phyloP scores from a whole-genome alignment of 768 basidiomycete species.

The Astraeus odoratus region DNA sequence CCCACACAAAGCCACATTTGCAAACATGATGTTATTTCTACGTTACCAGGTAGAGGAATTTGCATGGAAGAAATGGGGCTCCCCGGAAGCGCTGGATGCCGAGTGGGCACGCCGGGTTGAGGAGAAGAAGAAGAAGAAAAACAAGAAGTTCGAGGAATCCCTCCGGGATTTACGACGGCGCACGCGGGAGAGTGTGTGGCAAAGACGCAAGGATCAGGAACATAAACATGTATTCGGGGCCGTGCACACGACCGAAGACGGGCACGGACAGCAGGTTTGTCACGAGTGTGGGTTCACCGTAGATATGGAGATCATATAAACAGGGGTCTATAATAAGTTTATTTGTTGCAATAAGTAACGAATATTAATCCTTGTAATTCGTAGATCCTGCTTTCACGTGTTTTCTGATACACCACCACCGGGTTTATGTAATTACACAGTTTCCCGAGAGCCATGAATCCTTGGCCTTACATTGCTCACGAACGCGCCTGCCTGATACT shows the following conservation, averaged over 20 bases:
- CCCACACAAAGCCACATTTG: constrained; percentile 90
- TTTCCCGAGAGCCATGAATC: too few species aligned
- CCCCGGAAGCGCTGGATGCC: constrained; percentile 80
- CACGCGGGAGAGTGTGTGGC: constrained; percentile 88
- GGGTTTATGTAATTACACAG: too few species aligned
- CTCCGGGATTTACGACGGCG: constrained; percentile 75
- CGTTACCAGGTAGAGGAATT: constrained; percentile 93
- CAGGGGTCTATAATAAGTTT: neutral
- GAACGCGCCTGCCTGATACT: too few species aligned
- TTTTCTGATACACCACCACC: too few species aligned
- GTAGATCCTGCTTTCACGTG: neutral
- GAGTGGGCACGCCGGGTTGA: constrained; percentile 75
- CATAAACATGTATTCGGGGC: constrained; percentile 81
- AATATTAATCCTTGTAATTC: too few species aligned
- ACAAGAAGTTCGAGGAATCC: constrained; percentile 91
- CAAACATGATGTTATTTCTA: constrained; percentile 99
- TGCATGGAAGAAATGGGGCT: constrained; percentile 98
- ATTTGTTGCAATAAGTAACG: neutral
- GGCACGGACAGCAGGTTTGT: constrained; percentile 66
- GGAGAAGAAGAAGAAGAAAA: constrained; percentile 86
- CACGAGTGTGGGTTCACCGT: constrained; percentile 87
- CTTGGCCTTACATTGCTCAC: too few species aligned
- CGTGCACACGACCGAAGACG: constrained; percentile 46
- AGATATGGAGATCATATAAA: constrained; percentile 76
- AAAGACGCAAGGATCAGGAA: constrained; percentile 77